phyloP scores from a whole-genome alignment of 1,284 basidiomycete genomes.

The Ceratobasidium sp. region DNA sequence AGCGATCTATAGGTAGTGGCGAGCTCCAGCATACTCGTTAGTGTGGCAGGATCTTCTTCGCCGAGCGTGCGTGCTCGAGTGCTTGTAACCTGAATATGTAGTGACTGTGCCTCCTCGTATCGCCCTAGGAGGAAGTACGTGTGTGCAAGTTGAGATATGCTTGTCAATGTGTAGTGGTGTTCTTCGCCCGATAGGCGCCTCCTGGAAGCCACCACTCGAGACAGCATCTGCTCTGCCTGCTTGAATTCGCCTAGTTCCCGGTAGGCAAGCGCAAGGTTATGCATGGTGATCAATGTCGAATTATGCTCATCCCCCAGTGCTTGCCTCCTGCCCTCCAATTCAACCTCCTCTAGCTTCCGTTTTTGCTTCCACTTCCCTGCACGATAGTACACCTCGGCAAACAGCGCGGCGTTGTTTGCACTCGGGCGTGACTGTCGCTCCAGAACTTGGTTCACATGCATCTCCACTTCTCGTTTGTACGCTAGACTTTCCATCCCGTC shows the following conservation, averaged over 20 bases:
- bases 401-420: background rate
- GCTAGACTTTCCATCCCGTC: background rate
- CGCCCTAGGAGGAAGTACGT: background rate
- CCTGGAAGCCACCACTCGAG: background rate
- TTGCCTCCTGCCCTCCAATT: background rate
- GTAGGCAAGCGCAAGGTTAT: constrained; percentile 8
- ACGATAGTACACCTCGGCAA: background rate
- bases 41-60: background rate
- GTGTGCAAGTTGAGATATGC: constrained; percentile 7
- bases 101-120: constrained; percentile 8
- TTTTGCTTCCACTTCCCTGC: background rate
- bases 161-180: background rate
- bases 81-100: background rate
- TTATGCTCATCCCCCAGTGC: constrained; percentile 16
- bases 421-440: background rate
- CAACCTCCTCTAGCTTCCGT: background rate
- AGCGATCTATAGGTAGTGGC: background rate
- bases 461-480: background rate
- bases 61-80: background rate
- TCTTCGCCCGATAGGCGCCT: background rate
- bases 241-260: background rate
- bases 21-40: background rate
- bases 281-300: constrained; percentile 5
- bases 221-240: constrained; percentile 12
- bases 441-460: background rate